These are phyloP conservation scores for Pseudozyma sp. DNA, from an alignment of 1,284 basidiomycete species.

Conservation along the genomic window DNA sequence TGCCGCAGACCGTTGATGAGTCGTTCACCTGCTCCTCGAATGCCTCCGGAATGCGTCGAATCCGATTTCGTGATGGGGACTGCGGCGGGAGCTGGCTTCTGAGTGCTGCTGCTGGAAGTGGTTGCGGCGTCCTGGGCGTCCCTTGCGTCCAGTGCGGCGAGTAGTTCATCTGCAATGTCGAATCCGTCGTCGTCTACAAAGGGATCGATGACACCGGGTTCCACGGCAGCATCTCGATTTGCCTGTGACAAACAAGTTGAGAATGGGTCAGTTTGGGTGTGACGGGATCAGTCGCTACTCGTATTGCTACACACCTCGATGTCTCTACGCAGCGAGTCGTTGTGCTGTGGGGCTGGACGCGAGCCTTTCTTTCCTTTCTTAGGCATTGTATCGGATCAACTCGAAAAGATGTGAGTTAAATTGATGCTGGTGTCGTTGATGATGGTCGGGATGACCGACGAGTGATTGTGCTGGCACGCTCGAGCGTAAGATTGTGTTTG, in stretches of 20 bases:
- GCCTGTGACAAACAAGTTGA: neutral
- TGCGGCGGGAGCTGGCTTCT: slow-evolving; percentile 1
- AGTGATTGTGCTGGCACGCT: neutral
- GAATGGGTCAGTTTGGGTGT: neutral
- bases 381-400: slow-evolving; percentile 20
- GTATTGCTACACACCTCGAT: slow-evolving; percentile 21
- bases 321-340: slow-evolving; percentile 34
- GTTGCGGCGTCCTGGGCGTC: slow-evolving; percentile 37
- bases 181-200: slow-evolving; percentile 47
- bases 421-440: neutral
- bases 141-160: slow-evolving; percentile 55
- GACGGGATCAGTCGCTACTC: neutral
- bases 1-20: slow-evolving; percentile 37
- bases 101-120: neutral
- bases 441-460: neutral
- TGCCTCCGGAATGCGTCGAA: slow-evolving; percentile 13
- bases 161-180: slow-evolving; percentile 58
- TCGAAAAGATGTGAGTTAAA: neutral
- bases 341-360: slow-evolving; percentile 14
- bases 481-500: too few relatives aligned
- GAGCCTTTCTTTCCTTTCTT: slow-evolving; percentile 45
- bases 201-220: slow-evolving; percentile 22
- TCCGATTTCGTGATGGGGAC: slow-evolving; percentile 14
- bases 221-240: slow-evolving; percentile 5
- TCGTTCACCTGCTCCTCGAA: slow-evolving; percentile 50